Conservation (phyloP, 108 stramenopile genomes). For the Seminavis robusta region DNA sequence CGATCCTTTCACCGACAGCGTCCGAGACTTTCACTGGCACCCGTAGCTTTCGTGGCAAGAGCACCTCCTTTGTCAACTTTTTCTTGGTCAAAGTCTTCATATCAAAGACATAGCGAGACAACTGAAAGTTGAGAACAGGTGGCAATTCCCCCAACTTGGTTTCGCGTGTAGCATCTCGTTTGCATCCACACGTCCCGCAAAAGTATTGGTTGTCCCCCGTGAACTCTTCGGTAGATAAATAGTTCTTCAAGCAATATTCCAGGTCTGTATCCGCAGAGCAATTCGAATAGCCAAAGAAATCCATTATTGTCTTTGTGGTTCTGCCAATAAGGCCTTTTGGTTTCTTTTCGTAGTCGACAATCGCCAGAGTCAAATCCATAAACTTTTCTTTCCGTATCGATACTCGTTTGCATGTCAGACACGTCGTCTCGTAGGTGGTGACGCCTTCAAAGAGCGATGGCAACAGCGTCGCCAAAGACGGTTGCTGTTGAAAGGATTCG, state of each 20-base stretch:
- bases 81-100: conserved; percentile 50
- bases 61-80: conserved; percentile 68
- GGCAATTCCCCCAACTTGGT: conserved; percentile 50
- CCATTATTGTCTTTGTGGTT: conserved; percentile 5
- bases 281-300: background rate
- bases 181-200: conserved; percentile 56
- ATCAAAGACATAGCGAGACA: conserved; percentile 83
- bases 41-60: conserved; percentile 43
- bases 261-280: conserved; percentile 48
- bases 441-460: conserved; percentile 51
- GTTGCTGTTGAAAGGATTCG: conserved; percentile 57
- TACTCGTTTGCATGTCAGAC: conserved; percentile 38
- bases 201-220: conserved; percentile 83
- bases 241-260: conserved; percentile 63
- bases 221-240: conserved; percentile 55
- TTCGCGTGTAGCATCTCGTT: conserved; percentile 59
- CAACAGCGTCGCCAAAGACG: background rate
- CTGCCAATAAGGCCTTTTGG: background rate
- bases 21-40: conserved; percentile 19
- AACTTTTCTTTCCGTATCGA: conserved; percentile 61
- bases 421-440: conserved; percentile 57
- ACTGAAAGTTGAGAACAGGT: conserved; percentile 80
- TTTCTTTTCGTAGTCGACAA: conserved; percentile 30
- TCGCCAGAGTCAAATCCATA: conserved; percentile 71
- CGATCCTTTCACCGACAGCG: background rate